Conservation (phyloP, 2,329 filamentous ascomycete species). For the Venturia effusa region DNA sequence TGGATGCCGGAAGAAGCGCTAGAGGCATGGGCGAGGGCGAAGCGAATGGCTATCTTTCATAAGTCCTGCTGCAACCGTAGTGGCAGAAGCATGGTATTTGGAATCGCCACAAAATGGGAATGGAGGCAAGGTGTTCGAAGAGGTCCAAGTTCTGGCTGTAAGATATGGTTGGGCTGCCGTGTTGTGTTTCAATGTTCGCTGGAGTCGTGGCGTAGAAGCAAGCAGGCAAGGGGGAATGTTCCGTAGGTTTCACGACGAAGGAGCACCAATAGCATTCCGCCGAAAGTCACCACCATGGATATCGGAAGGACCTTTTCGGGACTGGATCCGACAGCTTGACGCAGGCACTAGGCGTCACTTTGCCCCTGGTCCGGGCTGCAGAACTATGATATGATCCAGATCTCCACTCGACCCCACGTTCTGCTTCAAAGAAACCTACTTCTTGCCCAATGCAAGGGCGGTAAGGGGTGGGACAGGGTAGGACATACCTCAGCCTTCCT, state of each 20-base stretch:
- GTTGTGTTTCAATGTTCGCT: not conserved
- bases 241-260: not conserved
- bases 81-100: not conserved
- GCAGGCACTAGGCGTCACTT: not conserved
- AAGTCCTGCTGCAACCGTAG: not conserved
- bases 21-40: constrained; percentile 14
- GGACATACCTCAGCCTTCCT: not conserved
- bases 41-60: not conserved
- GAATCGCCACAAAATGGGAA: constrained; percentile 1
- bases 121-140: not conserved
- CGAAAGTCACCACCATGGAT: not conserved
- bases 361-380: not conserved
- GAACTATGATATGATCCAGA: not conserved
- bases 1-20: constrained; percentile 39
- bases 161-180: not conserved
- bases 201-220: not conserved
- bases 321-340: not conserved
- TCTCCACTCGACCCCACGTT: not conserved
- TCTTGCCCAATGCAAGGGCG: not conserved
- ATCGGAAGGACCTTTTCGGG: not conserved
- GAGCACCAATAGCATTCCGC: not conserved
- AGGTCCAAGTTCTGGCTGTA: not conserved
- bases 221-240: constrained; percentile 1
- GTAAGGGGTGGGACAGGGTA: not conserved
- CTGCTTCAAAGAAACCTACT: not conserved